A percentile compares a stretch with the other conserved stretches of the same genome.
Evolutionary conservation across 257 asterid genomes (phyloP).

Genomic region (Apocynum venetum): DNA sequence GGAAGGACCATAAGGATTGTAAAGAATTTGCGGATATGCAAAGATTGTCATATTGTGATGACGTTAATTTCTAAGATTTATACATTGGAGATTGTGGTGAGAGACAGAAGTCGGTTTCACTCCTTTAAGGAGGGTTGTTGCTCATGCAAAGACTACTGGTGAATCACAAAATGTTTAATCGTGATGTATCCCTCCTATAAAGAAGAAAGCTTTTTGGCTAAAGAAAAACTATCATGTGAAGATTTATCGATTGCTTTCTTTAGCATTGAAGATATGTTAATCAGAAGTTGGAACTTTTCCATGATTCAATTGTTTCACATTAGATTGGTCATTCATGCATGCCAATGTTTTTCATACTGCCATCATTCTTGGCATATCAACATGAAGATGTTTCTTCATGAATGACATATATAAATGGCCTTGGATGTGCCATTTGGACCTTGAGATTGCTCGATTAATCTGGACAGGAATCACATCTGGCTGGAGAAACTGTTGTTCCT

Average conservation of each 20-base stretch:
- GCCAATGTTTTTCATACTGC: too few species aligned
- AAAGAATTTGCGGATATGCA: conserved; percentile 76
- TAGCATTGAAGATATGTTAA: too few species aligned
- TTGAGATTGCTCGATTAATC: neutral
- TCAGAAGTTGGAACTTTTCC: too few species aligned
- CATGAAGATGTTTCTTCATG: too few species aligned
- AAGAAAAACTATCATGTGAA: neutral
- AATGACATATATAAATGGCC: too few species aligned
- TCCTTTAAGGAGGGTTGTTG: conserved; percentile 50
- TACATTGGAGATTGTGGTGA: conserved; percentile 44
- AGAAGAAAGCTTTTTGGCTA: neutral
- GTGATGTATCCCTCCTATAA: neutral
- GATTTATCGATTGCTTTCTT: neutral
- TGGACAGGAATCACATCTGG: neutral
- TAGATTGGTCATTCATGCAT: too few species aligned
- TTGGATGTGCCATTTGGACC: too few species aligned
- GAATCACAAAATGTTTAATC: conserved; percentile 8
- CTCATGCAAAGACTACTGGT: conserved; percentile 72
- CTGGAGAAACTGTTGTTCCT: neutral
- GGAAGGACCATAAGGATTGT: conserved; percentile 43
- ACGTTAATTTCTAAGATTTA: conserved; percentile 58
- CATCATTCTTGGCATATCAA: too few species aligned
- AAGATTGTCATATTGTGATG: conserved; percentile 68
- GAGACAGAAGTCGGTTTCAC: conserved; percentile 76
- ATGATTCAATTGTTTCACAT: too few species aligned